These are phyloP conservation scores for Fraxinus ornus DNA, from an alignment of 305 asterid genomes.

Conservation along the genomic window DNA sequence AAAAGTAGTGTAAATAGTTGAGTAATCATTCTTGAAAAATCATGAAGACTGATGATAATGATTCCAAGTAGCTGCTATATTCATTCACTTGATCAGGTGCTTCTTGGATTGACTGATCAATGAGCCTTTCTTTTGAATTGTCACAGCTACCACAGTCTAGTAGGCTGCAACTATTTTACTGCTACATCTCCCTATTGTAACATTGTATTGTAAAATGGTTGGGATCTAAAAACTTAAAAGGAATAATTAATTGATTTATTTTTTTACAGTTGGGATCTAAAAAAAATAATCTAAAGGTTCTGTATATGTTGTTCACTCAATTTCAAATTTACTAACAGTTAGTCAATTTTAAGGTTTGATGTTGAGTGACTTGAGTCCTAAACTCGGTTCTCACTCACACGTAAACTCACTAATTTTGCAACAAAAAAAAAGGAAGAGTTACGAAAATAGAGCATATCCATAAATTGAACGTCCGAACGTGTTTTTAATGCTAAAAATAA, in stretches of 20 bases:
- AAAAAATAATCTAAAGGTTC: not conserved
- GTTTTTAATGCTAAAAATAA: not conserved
- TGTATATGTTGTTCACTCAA: not conserved
- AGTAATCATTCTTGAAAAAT: not conserved
- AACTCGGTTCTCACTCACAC: not conserved
- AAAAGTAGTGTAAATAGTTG: not conserved
- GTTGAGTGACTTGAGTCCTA: not conserved
- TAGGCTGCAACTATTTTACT: not conserved
- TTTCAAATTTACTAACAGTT: not conserved
- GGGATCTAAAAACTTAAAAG: not conserved
- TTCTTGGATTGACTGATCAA: conserved; percentile 4
- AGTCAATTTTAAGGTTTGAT: not conserved
- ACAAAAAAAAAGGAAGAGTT: not conserved
- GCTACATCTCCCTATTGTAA: not conserved
- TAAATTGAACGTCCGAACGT: not conserved
- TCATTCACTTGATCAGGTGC: not conserved
- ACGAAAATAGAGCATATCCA: not conserved
- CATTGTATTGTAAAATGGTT: not conserved
- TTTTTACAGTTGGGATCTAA: not conserved
- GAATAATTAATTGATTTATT: not conserved
- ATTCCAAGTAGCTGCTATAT: not conserved
- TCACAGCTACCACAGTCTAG: not conserved
- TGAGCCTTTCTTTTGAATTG: not conserved
- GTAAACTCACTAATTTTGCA: not conserved
- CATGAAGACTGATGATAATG: not conserved